Evolutionary conservation across 2,329 filamentous ascomycete species (phyloP).

Genomic region (Penicillium sumatraense): DNA sequence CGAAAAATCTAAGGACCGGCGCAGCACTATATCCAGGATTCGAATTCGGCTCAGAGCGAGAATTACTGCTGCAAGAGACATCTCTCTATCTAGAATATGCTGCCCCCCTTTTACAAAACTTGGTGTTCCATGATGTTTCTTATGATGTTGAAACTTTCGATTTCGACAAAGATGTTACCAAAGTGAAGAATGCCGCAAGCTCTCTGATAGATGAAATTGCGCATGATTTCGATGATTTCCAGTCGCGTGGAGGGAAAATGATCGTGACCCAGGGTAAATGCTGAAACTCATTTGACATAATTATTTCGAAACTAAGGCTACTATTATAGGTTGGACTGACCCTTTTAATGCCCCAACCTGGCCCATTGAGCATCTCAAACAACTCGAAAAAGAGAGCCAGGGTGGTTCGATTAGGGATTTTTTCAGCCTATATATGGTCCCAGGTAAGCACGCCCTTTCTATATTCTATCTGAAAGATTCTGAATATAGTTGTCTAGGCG

Average conservation of each 20-base stretch:
- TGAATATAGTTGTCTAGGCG: slow-evolving; percentile 7
- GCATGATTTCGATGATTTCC: slow-evolving; percentile 23
- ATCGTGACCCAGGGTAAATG: slow-evolving; percentile 36
- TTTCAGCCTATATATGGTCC: slow-evolving; percentile 45
- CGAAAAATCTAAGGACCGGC: slow-evolving; percentile 7
- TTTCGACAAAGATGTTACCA: slow-evolving; percentile 37
- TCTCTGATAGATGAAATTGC: slow-evolving; percentile 45
- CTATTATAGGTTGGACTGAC: slow-evolving; percentile 40
- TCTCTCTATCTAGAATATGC: slow-evolving; percentile 39
- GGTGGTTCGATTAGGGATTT: slow-evolving; percentile 35
- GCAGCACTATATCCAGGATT: slow-evolving; percentile 47
- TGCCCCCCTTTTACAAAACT: slow-evolving; percentile 40
- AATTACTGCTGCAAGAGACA: slow-evolving; percentile 44
- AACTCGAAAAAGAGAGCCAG: slow-evolving; percentile 28
- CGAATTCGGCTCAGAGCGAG: slow-evolving; percentile 43
- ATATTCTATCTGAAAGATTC: not conserved
- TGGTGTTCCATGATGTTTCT: slow-evolving; percentile 43
- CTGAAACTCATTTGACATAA: not conserved
- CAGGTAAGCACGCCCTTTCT: slow-evolving; percentile 29
- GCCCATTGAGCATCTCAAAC: slow-evolving; percentile 41
- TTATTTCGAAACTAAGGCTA: not conserved
- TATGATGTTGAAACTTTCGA: slow-evolving; percentile 43
- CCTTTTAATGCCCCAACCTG: slow-evolving; percentile 41
- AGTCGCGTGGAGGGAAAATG: slow-evolving; percentile 38
- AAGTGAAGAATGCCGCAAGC: slow-evolving; percentile 38